Conservation (phyloP, 2,329 filamentous ascomycete genomes). For the Lasiodiplodia sp. region DNA sequence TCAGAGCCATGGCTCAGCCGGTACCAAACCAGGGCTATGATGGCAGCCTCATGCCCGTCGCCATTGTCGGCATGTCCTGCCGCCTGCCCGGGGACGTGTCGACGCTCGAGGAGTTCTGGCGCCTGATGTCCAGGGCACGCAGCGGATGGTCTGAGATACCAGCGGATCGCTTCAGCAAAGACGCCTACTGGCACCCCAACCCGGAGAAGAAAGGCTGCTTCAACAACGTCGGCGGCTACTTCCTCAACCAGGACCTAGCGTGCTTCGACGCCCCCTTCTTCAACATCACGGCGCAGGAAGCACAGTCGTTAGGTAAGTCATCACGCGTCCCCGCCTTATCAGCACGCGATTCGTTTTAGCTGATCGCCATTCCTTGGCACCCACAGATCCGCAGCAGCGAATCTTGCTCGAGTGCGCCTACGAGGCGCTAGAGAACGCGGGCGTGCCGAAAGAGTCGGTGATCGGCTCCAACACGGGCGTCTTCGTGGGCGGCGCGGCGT, state of each 20-base stretch:
- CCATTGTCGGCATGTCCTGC: conserved; percentile 46
- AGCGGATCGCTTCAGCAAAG: conserved; percentile 44
- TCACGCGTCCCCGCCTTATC: not conserved
- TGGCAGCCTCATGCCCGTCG: conserved; percentile 35
- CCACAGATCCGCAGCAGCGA: conserved; percentile 38
- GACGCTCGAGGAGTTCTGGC: conserved; percentile 44
- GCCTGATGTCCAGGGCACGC: conserved; percentile 42
- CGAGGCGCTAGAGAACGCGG: conserved; percentile 37
- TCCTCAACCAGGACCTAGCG: conserved; percentile 33
- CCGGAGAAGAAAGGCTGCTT: conserved; percentile 32
- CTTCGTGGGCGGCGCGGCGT: conserved; percentile 36
- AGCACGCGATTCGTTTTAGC: not conserved
- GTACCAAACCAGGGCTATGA: not conserved
- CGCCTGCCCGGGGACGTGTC: conserved; percentile 44
- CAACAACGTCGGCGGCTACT: conserved; percentile 31
- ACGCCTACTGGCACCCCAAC: conserved; percentile 48
- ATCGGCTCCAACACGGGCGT: conserved; percentile 36
- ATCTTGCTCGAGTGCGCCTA: conserved; percentile 35
- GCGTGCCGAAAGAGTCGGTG: conserved; percentile 31
- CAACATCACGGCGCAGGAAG: conserved; percentile 33
- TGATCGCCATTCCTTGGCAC: not conserved
- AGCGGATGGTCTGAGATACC: conserved; percentile 46
- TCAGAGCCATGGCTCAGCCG: conserved; percentile 8
- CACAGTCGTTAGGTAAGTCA: conserved; percentile 14
- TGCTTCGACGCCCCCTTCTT: conserved; percentile 38